Percentiles rank a stretch among this genome's conserved stretches.
Conservation (phyloP, 805 yeast genomes). For the Kuraishia ogatae region DNA sequence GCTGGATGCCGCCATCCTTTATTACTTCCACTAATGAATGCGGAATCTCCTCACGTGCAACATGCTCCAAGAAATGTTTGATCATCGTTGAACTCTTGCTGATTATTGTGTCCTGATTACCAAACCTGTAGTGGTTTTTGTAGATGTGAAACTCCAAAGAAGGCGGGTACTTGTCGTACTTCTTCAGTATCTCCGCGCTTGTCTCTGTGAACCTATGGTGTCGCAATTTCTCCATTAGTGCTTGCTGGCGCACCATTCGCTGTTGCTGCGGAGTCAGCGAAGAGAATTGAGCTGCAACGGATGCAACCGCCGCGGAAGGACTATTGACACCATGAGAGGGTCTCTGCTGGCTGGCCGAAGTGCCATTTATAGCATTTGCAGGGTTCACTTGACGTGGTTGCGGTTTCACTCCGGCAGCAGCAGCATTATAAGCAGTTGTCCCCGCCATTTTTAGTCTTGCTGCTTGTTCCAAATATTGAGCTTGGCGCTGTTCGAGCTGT, state of each 20-base stretch:
- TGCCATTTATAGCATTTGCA: neutral
- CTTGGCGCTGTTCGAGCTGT: neutral
- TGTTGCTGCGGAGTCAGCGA: conserved; percentile 29
- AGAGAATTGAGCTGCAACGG: neutral
- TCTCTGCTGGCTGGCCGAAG: neutral
- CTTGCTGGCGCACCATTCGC: conserved; percentile 31
- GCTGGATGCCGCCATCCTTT: conserved; percentile 73
- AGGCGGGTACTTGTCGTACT: conserved; percentile 70
- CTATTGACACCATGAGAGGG: neutral
- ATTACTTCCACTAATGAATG: conserved; percentile 84
- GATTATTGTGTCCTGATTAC: conserved; percentile 80
- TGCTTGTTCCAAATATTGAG: neutral
- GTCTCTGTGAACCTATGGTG: conserved; percentile 60
- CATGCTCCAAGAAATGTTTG: conserved; percentile 70
- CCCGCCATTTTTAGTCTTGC: neutral
- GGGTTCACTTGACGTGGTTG: neutral
- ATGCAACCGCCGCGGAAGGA: neutral
- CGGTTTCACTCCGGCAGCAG: neutral
- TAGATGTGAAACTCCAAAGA: conserved; percentile 85
- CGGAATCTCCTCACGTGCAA: conserved; percentile 78
- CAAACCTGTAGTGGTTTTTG: conserved; percentile 86
- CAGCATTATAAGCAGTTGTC: neutral
- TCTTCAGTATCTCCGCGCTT: conserved; percentile 61
- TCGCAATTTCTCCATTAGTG: conserved; percentile 32
- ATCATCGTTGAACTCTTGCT: conserved; percentile 73